These are phyloP conservation scores for Fusarium pseudocircinatum DNA, from an alignment of 2,329 filamentous ascomycete species.

Conservation along the genomic window DNA sequence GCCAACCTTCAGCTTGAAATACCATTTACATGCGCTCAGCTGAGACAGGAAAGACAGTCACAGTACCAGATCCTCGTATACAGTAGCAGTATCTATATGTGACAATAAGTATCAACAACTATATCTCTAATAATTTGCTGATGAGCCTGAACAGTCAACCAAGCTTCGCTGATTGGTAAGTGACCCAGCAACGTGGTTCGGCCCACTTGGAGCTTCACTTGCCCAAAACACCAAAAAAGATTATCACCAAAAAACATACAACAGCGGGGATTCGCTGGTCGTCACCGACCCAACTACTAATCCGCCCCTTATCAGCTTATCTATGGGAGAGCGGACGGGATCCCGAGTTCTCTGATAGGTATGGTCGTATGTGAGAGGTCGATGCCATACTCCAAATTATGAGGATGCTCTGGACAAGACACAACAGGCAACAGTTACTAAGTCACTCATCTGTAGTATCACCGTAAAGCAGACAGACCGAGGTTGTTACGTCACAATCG, in stretches of 20 bases:
- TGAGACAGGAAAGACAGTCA: background rate
- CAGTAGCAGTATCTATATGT: no score
- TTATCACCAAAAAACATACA: no score
- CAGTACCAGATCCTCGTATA: no score
- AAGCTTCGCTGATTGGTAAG: background rate
- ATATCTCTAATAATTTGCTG: background rate
- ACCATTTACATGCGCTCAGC: background rate
- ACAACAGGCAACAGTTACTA: no score
- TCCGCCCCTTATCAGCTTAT: background rate
- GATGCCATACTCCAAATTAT: background rate
- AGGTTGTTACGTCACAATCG: no score
- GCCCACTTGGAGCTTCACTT: background rate
- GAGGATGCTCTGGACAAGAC: accelerated
- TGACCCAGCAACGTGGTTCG: background rate
- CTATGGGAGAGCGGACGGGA: background rate
- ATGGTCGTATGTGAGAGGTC: background rate
- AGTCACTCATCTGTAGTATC: background rate
- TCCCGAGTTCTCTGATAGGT: background rate
- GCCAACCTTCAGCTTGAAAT: background rate
- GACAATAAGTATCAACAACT: no score
- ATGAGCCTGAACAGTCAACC: no score
- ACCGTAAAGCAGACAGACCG: background rate
- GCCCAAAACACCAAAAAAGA: background rate
- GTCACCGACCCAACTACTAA: background rate
- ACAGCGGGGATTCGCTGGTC: background rate